A percentile compares a stretch with the other conserved stretches of the same genome.
Evolutionary conservation across 768 basidiomycete genomes (phyloP).

Genomic region (Daedaleopsis nitida): DNA sequence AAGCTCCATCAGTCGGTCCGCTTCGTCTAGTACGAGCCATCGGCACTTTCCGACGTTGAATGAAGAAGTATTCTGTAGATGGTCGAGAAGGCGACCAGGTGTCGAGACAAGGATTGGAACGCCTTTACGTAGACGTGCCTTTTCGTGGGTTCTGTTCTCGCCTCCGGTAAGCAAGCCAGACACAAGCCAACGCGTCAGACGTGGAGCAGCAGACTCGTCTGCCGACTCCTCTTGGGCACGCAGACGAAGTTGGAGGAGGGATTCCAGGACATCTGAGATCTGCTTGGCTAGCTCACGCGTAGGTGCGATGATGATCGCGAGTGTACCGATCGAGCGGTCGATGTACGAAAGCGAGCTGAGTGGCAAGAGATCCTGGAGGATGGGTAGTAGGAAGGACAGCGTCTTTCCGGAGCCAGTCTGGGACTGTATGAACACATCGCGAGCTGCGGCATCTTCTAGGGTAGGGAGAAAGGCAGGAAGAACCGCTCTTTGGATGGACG

Average conservation of each 20-base stretch:
- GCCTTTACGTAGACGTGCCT: slow-evolving; percentile 92
- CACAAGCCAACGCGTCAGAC: slow-evolving; percentile 88
- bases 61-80: slow-evolving; percentile 92
- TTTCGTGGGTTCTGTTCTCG: slow-evolving; percentile 93
- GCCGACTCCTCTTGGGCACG: slow-evolving; percentile 57
- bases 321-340: slow-evolving; percentile 91
- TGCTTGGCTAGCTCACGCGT: slow-evolving; percentile 97
- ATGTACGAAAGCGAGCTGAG: slow-evolving; percentile 90
- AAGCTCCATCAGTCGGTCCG: slow-evolving; percentile 96
- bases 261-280: slow-evolving; percentile 92
- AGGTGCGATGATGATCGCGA: slow-evolving; percentile 92
- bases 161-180: slow-evolving; percentile 93
- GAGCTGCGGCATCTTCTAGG: slow-evolving; percentile 36
- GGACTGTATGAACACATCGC: slow-evolving; percentile 92
- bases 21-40: slow-evolving; percentile 97
- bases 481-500: slow-evolving; percentile 82
- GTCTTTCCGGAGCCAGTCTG: slow-evolving; percentile 99
- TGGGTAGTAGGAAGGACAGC: slow-evolving; percentile 88
- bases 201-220: slow-evolving; percentile 44
- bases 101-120: slow-evolving; percentile 94
- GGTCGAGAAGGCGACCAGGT: slow-evolving; percentile 92
- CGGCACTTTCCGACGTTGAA: slow-evolving; percentile 93
- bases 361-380: slow-evolving; percentile 92
- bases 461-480: slow-evolving; percentile 60
- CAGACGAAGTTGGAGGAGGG: slow-evolving; percentile 74